A percentile compares a stretch with the other conserved stretches of the same genome.
phyloP scores from a whole-genome alignment of 1,139 yeast genomes.

The Suhomyces choctaworum region DNA sequence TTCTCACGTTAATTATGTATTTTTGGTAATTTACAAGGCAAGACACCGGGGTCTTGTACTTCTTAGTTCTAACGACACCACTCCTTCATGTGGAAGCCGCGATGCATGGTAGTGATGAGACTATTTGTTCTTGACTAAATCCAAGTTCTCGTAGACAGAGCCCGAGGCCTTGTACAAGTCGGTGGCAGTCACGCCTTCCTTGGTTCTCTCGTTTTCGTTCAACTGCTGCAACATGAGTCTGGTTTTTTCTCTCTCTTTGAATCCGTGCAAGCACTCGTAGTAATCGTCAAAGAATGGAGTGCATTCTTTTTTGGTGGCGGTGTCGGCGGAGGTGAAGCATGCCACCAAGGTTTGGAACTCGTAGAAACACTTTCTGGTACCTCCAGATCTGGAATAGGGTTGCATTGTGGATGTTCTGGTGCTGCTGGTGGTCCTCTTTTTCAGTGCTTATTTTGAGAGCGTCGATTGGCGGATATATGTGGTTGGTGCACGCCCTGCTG shows the following conservation, averaged over 20 bases:
- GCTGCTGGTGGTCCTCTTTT: constrained; percentile 3
- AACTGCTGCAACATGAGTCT: constrained; percentile 50
- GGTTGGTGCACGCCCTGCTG: constrained; percentile 11
- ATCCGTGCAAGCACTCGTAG: constrained; percentile 51
- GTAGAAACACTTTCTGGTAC: constrained; percentile 52
- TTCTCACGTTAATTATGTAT: constrained; percentile 1
- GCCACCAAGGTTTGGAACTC: constrained; percentile 50
- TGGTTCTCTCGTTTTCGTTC: constrained; percentile 43
- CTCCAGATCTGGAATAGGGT: constrained; percentile 52
- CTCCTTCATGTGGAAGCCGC: constrained; percentile 1
- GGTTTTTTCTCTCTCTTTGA: constrained; percentile 49
- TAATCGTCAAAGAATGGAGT: constrained; percentile 49
- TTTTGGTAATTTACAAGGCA: constrained; percentile 5
- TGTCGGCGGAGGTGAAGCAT: constrained; percentile 50
- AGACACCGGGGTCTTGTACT: background rate
- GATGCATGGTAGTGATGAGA: constrained; percentile 6
- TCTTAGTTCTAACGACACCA: background rate
- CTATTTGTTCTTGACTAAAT: constrained; percentile 33
- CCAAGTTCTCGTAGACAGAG: constrained; percentile 47
- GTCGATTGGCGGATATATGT: constrained; percentile 8
- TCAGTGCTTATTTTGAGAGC: constrained; percentile 10
- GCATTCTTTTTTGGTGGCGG: constrained; percentile 44
- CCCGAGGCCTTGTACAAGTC: constrained; percentile 49
- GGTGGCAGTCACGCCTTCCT: constrained; percentile 44
- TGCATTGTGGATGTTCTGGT: constrained; percentile 32